Evolutionary conservation across 345 rosid species (phyloP).

Genomic region (Bruguiera sexangula): DNA sequence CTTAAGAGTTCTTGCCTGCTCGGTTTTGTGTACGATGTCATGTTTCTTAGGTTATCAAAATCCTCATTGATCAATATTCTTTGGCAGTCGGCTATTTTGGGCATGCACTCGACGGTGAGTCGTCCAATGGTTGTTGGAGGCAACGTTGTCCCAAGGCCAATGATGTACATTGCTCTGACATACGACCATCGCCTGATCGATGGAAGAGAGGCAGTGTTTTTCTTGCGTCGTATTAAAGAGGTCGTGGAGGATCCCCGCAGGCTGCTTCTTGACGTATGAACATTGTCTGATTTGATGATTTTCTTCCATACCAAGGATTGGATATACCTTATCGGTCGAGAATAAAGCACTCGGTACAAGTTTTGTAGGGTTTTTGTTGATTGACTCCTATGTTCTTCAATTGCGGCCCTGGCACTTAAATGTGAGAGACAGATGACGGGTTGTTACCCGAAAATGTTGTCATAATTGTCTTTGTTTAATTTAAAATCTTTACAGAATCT

Average conservation of each 20-base stretch:
- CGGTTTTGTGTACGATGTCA: neutral
- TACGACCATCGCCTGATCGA: conserved; percentile 83
- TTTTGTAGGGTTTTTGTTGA: conserved; percentile 33
- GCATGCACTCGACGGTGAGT: conserved; percentile 77
- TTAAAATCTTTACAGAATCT: too few species aligned
- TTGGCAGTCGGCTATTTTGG: conserved; percentile 74
- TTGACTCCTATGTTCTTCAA: conserved; percentile 17
- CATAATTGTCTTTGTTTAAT: too few species aligned
- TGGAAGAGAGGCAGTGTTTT: conserved; percentile 87
- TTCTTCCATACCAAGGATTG: neutral
- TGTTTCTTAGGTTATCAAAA: neutral
- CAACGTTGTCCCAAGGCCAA: conserved; percentile 54
- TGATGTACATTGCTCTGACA: conserved; percentile 83
- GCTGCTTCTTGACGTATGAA: conserved; percentile 57
- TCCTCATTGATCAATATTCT: neutral
- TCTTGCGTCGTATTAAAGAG: conserved; percentile 77
- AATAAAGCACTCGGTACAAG: conserved; percentile 31
- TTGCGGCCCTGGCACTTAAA: conserved; percentile 34
- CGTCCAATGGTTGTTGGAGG: conserved; percentile 87
- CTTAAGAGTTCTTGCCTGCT: too few species aligned
- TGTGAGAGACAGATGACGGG: conserved; percentile 8
- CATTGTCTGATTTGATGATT: neutral
- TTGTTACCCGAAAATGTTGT: too few species aligned
- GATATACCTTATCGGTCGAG: conserved; percentile 8
- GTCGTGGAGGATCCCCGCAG: conserved; percentile 84